These are phyloP conservation scores for Endocladia muricata DNA, from an alignment of 31 red algal species.

Conservation along the genomic window DNA sequence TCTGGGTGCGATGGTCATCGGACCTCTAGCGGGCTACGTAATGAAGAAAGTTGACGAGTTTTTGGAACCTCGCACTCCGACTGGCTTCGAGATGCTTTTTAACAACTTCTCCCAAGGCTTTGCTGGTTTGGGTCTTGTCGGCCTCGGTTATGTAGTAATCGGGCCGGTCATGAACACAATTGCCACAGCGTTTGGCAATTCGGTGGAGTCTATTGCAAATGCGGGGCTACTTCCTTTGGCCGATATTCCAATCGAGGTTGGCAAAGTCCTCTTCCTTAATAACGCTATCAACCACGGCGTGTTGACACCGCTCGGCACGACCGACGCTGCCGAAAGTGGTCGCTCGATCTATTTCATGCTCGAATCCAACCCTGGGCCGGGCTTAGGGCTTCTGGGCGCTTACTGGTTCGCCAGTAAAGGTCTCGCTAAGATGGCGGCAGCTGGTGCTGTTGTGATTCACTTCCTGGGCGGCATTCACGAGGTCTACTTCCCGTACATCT, in stretches of 20 bases:
- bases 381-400: neutral
- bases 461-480: constrained; percentile 1
- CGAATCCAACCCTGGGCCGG: neutral
- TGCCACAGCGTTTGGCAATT: neutral
- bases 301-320: neutral
- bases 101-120: constrained; percentile 1
- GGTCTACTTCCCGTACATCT: constrained; percentile 1
- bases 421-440: neutral
- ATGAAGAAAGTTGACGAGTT: constrained; percentile 5
- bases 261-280: neutral
- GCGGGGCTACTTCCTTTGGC: neutral
- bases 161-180: neutral
- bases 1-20: neutral
- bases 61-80: neutral
- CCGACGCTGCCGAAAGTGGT: neutral
- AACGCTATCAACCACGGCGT: constrained; percentile 4
- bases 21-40: neutral
- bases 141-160: neutral
- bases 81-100: constrained; percentile 1
- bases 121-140: neutral
- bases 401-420: constrained; percentile 4
- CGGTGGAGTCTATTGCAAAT: neutral
- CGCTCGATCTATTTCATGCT: neutral
- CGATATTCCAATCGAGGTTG: constrained; percentile 4
- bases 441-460: neutral